Evolutionary conservation across 352 stramenopile species (phyloP).

Genomic region (Elongisporangium prolatum): DNA sequence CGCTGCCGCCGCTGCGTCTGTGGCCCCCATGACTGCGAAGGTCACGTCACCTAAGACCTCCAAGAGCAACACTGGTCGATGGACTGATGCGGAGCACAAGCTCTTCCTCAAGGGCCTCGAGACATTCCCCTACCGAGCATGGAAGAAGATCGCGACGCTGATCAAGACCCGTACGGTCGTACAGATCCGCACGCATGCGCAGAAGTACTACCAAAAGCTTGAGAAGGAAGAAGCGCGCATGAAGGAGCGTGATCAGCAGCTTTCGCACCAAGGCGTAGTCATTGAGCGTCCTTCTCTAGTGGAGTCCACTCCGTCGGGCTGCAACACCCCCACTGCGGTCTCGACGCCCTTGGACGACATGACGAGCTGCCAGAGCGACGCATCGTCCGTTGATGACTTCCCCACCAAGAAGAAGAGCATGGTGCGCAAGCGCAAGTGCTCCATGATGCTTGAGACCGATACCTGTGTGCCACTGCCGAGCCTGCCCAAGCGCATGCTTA

Average conservation of each 20-base stretch:
- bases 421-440: conserved; percentile 67
- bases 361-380: conserved; percentile 3
- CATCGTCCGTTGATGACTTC: conserved; percentile 2
- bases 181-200: conserved; percentile 85
- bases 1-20: background rate
- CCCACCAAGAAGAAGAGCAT: conserved; percentile 55
- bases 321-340: background rate
- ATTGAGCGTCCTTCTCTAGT: conserved; percentile 1
- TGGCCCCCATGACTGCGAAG: background rate
- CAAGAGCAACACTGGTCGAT: conserved; percentile 81
- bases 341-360: background rate
- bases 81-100: conserved; percentile 85
- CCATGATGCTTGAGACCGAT: conserved; percentile 21
- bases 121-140: conserved; percentile 81
- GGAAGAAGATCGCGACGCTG: conserved; percentile 91
- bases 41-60: conserved; percentile 18
- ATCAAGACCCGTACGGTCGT: conserved; percentile 93
- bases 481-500: conserved; percentile 62
- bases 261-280: conserved; percentile 8
- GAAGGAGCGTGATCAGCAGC: conserved; percentile 61
- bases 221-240: conserved; percentile 81
- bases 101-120: conserved; percentile 86
- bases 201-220: conserved; percentile 90
- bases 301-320: conserved; percentile 3
- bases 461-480: conserved; percentile 30